Evolutionary conservation across 106 monocot genomes (phyloP).

Genomic region (Dendrobium catenatum): DNA sequence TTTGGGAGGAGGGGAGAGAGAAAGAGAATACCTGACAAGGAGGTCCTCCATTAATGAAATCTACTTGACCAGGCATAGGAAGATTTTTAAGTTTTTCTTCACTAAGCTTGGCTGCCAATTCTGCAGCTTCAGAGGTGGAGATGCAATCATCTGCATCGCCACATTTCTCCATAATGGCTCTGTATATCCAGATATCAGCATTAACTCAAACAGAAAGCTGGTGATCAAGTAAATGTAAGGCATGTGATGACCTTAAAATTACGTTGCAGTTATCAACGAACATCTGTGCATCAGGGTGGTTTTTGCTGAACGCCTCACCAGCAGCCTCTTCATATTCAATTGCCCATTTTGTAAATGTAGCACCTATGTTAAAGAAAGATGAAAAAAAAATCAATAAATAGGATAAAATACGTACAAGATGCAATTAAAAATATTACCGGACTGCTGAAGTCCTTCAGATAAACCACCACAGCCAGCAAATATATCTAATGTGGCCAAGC

Average conservation of each 20-base stretch:
- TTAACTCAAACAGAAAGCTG: background rate
- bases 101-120: slow-evolving; percentile 48
- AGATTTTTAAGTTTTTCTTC: slow-evolving; percentile 65
- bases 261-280: slow-evolving; percentile 98
- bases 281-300: slow-evolving; percentile 68
- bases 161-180: slow-evolving; percentile 98
- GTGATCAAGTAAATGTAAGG: background rate
- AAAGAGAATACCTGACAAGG: slow-evolving; percentile 76
- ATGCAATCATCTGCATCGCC: slow-evolving; percentile 94
- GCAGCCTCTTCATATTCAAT: slow-evolving; percentile 97
- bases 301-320: slow-evolving; percentile 85
- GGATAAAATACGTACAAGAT: background rate
- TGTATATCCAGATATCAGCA: slow-evolving; percentile 19
- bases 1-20: background rate
- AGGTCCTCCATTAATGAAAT: slow-evolving; percentile 99
- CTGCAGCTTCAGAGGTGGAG: slow-evolving; percentile 78
- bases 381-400: background rate
- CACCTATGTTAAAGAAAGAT: slow-evolving; percentile 36
- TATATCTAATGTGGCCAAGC: slow-evolving; percentile 84
- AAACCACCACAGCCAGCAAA: slow-evolving; percentile 99
- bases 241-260: slow-evolving; percentile 53
- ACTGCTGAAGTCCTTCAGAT: slow-evolving; percentile 84
- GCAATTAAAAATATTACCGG: slow-evolving; percentile 40
- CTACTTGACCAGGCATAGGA: slow-evolving; percentile 96
- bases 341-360: slow-evolving; percentile 91